These are phyloP conservation scores for Parietichytrium sp. DNA, from an alignment of 108 stramenopile species.

Conservation along the genomic window DNA sequence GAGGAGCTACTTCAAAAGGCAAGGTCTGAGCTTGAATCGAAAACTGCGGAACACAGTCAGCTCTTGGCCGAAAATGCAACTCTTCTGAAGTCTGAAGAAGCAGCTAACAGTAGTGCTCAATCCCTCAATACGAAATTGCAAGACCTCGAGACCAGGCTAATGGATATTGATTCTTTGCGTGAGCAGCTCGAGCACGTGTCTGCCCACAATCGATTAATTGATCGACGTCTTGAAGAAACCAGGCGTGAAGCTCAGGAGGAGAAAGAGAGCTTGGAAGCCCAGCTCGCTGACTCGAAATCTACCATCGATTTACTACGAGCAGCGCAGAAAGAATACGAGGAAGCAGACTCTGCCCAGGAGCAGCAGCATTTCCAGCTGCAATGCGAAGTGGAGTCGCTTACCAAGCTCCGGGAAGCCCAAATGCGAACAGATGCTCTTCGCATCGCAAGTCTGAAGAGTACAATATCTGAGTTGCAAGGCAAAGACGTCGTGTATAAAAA, in stretches of 20 bases:
- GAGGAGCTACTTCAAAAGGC: too few species aligned
- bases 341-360: too few species aligned
- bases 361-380: conserved; percentile 15
- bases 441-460: conserved; percentile 2
- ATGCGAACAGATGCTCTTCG: conserved; percentile 1
- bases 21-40: too few species aligned
- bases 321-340: neutral
- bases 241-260: neutral
- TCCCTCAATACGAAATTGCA: neutral
- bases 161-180: neutral
- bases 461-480: neutral
- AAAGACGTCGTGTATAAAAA: neutral
- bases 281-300: neutral
- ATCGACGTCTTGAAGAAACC: neutral
- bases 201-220: neutral
- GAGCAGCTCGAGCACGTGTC: conserved; percentile 1
- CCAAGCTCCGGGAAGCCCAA: conserved; percentile 14
- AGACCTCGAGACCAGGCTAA: neutral
- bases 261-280: neutral
- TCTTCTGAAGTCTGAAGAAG: neutral
- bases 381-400: neutral
- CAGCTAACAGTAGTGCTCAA: neutral
- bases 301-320: neutral
- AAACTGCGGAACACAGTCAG: too few species aligned
- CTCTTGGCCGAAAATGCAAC: neutral